Conservation (phyloP, 2,329 filamentous ascomycete species). For the Verticillium nubilum region DNA sequence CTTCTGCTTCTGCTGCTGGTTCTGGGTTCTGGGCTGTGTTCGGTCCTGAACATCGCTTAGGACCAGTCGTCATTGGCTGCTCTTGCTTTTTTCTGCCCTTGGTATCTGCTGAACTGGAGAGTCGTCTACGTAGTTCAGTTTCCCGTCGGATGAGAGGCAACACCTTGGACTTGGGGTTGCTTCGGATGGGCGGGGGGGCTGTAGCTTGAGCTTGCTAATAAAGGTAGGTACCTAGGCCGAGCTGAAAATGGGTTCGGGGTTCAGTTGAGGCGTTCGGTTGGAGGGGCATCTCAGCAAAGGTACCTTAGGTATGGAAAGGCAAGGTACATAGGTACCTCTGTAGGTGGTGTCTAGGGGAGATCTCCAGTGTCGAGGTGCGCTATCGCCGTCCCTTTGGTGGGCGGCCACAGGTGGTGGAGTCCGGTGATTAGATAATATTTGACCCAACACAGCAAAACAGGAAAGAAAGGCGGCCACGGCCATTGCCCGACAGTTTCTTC, state of each 20-base stretch:
- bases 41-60: not conserved
- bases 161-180: no score
- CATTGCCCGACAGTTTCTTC: not conserved
- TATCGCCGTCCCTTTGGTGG: no score
- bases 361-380: no score
- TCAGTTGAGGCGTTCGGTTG: not conserved
- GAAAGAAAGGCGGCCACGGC: no score
- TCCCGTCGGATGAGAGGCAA: no score
- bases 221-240: no score
- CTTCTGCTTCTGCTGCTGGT: not conserved
- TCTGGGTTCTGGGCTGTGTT: no score
- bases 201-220: no score
- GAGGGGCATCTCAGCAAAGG: not conserved
- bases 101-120: not conserved
- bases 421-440: not conserved
- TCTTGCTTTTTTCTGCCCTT: not conserved
- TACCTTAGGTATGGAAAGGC: no score
- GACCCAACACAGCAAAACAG: not conserved
- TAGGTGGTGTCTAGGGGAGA: no score
- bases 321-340: no score
- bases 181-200: not conserved
- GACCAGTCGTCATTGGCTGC: not conserved
- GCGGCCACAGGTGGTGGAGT: not conserved
- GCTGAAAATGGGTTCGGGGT: not conserved
- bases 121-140: no score